Conservation (phyloP, 352 stramenopile species). For the Pythium rishiriense region DNA sequence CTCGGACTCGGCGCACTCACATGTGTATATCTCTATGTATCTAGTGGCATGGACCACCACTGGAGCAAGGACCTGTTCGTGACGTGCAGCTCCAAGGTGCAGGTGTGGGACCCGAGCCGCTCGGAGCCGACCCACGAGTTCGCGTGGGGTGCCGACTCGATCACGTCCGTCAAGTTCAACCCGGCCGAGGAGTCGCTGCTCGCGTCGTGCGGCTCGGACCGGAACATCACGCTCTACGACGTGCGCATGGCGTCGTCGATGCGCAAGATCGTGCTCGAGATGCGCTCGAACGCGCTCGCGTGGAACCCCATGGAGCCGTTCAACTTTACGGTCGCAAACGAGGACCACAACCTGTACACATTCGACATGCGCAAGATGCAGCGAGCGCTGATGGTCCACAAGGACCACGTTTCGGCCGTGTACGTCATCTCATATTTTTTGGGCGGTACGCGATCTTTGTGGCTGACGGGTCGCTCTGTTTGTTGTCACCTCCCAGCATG, state of each 20-base stretch:
- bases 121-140: slow-evolving; percentile 93
- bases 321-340: slow-evolving; percentile 98
- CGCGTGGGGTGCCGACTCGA: slow-evolving; percentile 94
- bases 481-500: slow-evolving; percentile 82
- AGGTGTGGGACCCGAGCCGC: slow-evolving; percentile 95
- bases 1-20: not conserved
- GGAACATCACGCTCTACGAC: slow-evolving; percentile 93
- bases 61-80: slow-evolving; percentile 93
- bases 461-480: not conserved
- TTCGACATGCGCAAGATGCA: slow-evolving; percentile 99
- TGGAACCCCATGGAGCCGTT: slow-evolving; percentile 99
- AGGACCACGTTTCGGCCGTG: slow-evolving; percentile 98
- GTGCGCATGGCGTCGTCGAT: slow-evolving; percentile 90
- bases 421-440: slow-evolving; percentile 56
- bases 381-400: slow-evolving; percentile 94
- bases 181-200: slow-evolving; percentile 95
- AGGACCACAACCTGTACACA: slow-evolving; percentile 99
- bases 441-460: not conserved
- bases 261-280: slow-evolving; percentile 96
- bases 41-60: slow-evolving; percentile 97
- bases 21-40: slow-evolving; percentile 13
- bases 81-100: slow-evolving; percentile 92
- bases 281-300: slow-evolving; percentile 97
- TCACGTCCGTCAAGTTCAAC: slow-evolving; percentile 95
- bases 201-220: slow-evolving; percentile 94